Evolutionary conservation across 2,329 filamentous ascomycete species (phyloP).

Genomic region (Phialemonium atrogriseum): DNA sequence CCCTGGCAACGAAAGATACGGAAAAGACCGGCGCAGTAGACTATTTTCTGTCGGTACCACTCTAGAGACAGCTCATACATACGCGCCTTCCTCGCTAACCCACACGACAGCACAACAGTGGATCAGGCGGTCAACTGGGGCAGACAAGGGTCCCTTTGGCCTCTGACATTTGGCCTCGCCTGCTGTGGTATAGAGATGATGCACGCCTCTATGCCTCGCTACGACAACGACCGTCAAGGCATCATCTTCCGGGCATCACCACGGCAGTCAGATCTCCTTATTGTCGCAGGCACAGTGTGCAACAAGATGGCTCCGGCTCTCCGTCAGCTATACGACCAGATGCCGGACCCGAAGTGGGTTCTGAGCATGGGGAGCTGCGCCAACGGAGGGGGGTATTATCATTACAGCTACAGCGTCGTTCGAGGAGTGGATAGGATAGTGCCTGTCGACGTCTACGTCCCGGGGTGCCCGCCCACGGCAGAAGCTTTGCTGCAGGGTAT

Average conservation of each 20-base stretch:
- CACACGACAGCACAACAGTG: too few relatives aligned
- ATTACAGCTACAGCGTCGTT: slow-evolving; percentile 62
- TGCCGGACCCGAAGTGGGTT: slow-evolving; percentile 87
- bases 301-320: slow-evolving; percentile 95
- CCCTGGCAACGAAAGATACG: too few relatives aligned
- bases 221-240: slow-evolving; percentile 75
- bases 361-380: slow-evolving; percentile 65
- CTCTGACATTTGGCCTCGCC: slow-evolving; percentile 79
- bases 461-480: slow-evolving; percentile 47
- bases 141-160: slow-evolving; percentile 77
- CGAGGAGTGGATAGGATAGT: slow-evolving; percentile 58
- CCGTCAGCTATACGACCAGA: slow-evolving; percentile 89
- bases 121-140: slow-evolving; percentile 86
- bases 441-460: slow-evolving; percentile 61
- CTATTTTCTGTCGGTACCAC: too few relatives aligned
- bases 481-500: slow-evolving; percentile 46
- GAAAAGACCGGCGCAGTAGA: too few relatives aligned
- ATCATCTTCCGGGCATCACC: slow-evolving; percentile 62
- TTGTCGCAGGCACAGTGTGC: slow-evolving; percentile 83
- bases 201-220: slow-evolving; percentile 78
- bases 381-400: slow-evolving; percentile 66
- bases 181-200: slow-evolving; percentile 93
- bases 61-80: too few relatives aligned
- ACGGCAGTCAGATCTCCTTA: slow-evolving; percentile 75
- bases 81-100: too few relatives aligned